A percentile compares a stretch with the other conserved stretches of the same genome.
Conservation (phyloP, 495 filamentous ascomycete genomes). For the Penicillium salamii region DNA sequence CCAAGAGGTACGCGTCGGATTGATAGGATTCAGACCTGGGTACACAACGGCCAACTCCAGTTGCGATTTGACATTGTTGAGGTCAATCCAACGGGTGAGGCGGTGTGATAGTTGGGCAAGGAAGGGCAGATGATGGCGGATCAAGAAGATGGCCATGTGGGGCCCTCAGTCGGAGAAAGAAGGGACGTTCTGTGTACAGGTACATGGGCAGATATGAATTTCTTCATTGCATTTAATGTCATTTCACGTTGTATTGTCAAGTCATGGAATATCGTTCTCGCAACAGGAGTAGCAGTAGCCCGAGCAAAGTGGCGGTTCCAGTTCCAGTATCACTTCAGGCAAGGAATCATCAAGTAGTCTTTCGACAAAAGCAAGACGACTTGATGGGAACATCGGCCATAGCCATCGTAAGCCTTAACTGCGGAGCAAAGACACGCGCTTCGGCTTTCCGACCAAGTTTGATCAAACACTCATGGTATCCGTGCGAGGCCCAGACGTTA, state of each 20-base stretch:
- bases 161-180: too few species aligned
- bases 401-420: conserved; percentile 48
- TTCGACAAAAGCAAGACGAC: conserved; percentile 62
- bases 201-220: too few species aligned
- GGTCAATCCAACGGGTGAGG: background rate
- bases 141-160: too few species aligned
- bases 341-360: background rate
- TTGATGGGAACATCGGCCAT: conserved; percentile 58
- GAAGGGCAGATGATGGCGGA: too few species aligned
- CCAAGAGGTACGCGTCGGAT: background rate
- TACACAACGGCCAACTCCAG: background rate
- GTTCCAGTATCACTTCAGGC: too few species aligned
- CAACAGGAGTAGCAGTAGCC: background rate
- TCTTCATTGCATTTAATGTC: too few species aligned
- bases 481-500: conserved; percentile 69
- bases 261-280: background rate
- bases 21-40: background rate
- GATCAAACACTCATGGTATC: conserved; percentile 60
- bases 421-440: conserved; percentile 45
- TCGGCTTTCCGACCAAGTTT: conserved; percentile 48
- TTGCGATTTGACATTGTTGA: background rate
- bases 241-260: too few species aligned
- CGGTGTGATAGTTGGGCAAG: too few species aligned
- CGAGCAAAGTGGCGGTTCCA: too few species aligned
- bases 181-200: too few species aligned